Evolutionary conservation across 176 grass and related monocot species (phyloP).

Genomic region (Themeda triandra): DNA sequence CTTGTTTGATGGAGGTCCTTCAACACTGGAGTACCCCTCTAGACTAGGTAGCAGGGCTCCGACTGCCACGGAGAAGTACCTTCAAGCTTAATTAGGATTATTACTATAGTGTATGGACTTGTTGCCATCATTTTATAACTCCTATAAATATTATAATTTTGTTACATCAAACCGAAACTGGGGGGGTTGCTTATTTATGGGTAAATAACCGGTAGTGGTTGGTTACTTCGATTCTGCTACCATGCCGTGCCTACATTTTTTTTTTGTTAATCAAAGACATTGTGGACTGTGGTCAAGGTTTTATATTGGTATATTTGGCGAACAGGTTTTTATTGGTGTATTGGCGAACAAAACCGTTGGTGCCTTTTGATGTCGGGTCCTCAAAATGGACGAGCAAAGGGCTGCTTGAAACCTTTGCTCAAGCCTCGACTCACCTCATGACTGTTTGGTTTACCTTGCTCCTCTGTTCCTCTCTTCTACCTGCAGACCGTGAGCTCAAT

Average conservation of each 20-base stretch:
- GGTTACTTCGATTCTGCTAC: not conserved
- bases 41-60: not conserved
- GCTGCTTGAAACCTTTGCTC: too few species aligned
- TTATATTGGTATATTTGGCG: not conserved
- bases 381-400: not conserved
- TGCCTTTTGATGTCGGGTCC: not conserved
- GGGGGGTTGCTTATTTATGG: not conserved
- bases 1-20: not conserved
- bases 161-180: not conserved
- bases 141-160: not conserved
- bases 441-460: too few species aligned
- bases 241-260: not conserved
- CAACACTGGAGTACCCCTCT: not conserved
- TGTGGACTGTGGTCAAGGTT: not conserved
- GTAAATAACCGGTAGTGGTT: not conserved
- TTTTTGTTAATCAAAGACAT: not conserved
- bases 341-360: not conserved
- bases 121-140: not conserved
- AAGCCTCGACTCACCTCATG: too few species aligned
- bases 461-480: too few species aligned
- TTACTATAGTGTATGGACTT: slow-evolving; percentile 1
- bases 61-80: not conserved
- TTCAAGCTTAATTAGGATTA: slow-evolving; percentile 13
- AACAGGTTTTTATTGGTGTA: not conserved
- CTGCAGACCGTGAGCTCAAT: too few species aligned